Evolutionary conservation across 1,139 yeast species (phyloP).

Genomic region (Yarrowia galli): DNA sequence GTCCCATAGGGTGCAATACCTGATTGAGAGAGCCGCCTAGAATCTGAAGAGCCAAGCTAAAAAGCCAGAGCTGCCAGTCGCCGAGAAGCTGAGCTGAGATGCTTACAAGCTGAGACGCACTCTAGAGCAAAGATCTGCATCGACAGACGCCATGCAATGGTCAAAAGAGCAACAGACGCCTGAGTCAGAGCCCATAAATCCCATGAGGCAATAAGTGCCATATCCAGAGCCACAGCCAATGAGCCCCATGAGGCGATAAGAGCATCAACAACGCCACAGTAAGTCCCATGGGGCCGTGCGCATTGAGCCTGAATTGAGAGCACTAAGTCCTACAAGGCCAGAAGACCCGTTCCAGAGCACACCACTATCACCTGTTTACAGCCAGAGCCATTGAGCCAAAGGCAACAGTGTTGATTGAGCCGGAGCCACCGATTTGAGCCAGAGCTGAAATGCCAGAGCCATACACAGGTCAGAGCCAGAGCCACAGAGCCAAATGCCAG

Average conservation of each 20-base stretch:
- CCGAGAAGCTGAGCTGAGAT: background rate
- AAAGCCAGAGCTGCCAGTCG: background rate
- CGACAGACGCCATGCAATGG: background rate
- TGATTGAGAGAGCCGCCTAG: background rate
- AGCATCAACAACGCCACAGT: too few species aligned
- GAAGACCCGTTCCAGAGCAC: background rate
- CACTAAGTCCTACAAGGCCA: background rate
- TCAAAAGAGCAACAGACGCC: background rate
- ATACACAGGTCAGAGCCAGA: constrained; percentile 11
- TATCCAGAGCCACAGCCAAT: background rate
- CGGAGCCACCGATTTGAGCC: background rate
- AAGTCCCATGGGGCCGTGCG: background rate
- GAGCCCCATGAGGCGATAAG: too few species aligned
- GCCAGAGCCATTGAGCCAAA: background rate
- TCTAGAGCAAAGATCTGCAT: background rate
- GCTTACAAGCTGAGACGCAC: background rate
- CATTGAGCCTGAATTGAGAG: background rate
- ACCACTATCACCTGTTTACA: too few species aligned
- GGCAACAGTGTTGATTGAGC: background rate
- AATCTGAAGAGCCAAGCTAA: background rate
- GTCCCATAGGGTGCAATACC: background rate
- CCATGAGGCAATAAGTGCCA: background rate
- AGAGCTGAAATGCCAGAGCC: background rate
- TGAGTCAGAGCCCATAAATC: constrained; percentile 3
- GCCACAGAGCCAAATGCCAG: background rate